Evolutionary conservation across 2,329 filamentous ascomycete species (phyloP).

Genomic region (Colletotrichum tropicale): DNA sequence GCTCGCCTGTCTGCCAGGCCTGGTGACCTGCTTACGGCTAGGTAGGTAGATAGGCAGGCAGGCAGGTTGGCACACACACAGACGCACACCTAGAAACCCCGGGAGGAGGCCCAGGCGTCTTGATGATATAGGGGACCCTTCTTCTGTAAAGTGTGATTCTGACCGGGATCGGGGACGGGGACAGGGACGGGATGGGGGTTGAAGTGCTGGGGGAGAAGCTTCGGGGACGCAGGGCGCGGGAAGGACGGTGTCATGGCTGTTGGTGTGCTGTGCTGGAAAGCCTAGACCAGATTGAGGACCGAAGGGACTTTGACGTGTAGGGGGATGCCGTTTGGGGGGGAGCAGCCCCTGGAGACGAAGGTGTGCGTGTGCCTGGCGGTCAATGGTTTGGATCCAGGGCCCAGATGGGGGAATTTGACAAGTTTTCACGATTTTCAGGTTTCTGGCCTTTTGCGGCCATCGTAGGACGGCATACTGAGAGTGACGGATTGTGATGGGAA

Average conservation of each 20-base stretch:
- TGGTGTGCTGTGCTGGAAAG: neutral
- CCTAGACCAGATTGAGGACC: neutral
- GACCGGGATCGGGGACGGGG: neutral
- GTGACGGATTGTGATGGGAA: constrained; percentile 1
- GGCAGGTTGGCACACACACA: neutral
- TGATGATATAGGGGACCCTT: neutral
- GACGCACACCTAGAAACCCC: too few species aligned
- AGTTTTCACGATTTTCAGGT: neutral
- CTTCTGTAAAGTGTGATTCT: neutral
- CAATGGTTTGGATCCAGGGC: neutral
- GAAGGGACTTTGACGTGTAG: neutral
- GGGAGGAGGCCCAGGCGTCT: neutral
- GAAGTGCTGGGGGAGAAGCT: neutral
- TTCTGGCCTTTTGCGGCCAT: neutral
- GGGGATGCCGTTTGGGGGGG: neutral
- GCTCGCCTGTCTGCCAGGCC: neutral
- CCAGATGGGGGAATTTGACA: neutral
- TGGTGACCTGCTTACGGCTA: neutral
- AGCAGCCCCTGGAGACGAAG: neutral
- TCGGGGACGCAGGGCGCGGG: neutral
- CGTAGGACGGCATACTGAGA: neutral
- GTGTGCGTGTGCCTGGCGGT: neutral
- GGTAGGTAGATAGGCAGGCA: neutral
- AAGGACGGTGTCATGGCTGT: neutral
- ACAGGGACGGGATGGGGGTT: neutral